Base-by-base conservation (phyloP, 352 stramenopile genomes). In the Phytophthora agathidicida region DNA sequence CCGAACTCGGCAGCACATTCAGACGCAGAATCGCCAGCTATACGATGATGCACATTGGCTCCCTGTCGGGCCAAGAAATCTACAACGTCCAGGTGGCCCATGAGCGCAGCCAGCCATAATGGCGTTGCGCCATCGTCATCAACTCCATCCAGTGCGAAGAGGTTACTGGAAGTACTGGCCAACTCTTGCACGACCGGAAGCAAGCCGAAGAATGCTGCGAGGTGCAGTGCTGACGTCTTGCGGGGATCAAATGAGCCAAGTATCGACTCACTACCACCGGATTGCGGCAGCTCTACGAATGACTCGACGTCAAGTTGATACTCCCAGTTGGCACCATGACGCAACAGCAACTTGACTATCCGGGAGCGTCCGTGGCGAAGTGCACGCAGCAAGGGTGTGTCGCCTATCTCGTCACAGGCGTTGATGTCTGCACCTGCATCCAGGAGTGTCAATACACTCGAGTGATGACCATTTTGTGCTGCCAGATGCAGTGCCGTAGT, bases 161-260 rank as follows among this genome's bases (percentile, higher is more conserved):
- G 10, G n/a, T n/a, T 41, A 11, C 27, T 62, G 7, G 50, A 52
- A 11, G 16, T 37, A 16, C 39, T 38, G 14, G 35, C 61, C 5
- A 78, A 28, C 20, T 73, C 35, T 38, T 67, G 43, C 1, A 77
- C 50, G 3, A 59, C 39, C 10, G 63, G 53, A 1, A 80, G 31
- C 1, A 26, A 33, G 3, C 71, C 71, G 20, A 61, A 66, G 24
- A 77, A 76, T 2, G 75, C 72, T 2, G 75, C 72, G n/a, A 78
- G 19, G 20, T 84, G 75, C 17, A 84, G 33, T 3, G 60, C 52
- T 13, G 72, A 76, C 14, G 68, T 76, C 22, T 43, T 36, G n/a
- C 66, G 56, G 0, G 48, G 47, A 5, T 75, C 55, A 33, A 73
- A 71, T 10, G 52, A 48, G 2, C 47, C 56, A 0, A 65, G n/a